phyloP scores from a whole-genome alignment of 768 basidiomycete species.

The Lenzites betulinus region DNA sequence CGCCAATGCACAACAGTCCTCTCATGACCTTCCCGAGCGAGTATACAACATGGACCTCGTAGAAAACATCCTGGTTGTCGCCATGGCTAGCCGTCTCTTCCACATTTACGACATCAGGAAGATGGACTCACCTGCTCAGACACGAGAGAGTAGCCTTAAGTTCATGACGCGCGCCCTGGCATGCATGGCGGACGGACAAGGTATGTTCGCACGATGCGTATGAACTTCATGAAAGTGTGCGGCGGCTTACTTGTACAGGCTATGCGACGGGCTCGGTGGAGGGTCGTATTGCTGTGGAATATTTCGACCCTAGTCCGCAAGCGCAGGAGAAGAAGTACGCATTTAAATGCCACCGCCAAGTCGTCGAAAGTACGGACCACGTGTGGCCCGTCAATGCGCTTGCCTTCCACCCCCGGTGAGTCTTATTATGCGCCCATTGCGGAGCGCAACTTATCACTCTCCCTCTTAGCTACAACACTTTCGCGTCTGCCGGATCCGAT shows the following conservation, averaged over 20 bases:
- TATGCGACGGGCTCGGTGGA: constrained; percentile 94
- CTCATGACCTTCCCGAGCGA: constrained; percentile 75
- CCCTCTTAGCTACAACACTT: constrained; percentile 78
- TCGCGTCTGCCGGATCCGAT: constrained; percentile 95
- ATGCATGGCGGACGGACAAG: constrained; percentile 92
- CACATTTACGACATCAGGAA: constrained; percentile 86
- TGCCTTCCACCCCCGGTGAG: constrained; percentile 88
- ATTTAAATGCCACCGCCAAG: constrained; percentile 95
- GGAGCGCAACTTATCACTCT: not conserved
- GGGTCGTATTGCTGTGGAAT: constrained; percentile 96
- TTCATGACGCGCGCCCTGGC: constrained; percentile 92
- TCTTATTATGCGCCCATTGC: constrained; percentile 9
- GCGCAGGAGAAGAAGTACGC: constrained; percentile 91
- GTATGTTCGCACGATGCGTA: constrained; percentile 40
- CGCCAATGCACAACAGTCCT: constrained; percentile 54
- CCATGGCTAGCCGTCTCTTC: constrained; percentile 89
- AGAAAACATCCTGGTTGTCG: constrained; percentile 80
- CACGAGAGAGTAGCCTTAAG: constrained; percentile 90
- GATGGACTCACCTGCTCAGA: constrained; percentile 73
- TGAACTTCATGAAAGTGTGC: not conserved
- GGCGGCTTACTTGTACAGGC: constrained; percentile 40
- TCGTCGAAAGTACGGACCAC: constrained; percentile 88
- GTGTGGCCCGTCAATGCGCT: constrained; percentile 97
- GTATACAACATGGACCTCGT: constrained; percentile 84
- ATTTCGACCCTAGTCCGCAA: constrained; percentile 80